A percentile compares a stretch with the other conserved stretches of the same genome.
Evolutionary conservation across 2,329 filamentous ascomycete species (phyloP).

Genomic region (Fusarium sp.): DNA sequence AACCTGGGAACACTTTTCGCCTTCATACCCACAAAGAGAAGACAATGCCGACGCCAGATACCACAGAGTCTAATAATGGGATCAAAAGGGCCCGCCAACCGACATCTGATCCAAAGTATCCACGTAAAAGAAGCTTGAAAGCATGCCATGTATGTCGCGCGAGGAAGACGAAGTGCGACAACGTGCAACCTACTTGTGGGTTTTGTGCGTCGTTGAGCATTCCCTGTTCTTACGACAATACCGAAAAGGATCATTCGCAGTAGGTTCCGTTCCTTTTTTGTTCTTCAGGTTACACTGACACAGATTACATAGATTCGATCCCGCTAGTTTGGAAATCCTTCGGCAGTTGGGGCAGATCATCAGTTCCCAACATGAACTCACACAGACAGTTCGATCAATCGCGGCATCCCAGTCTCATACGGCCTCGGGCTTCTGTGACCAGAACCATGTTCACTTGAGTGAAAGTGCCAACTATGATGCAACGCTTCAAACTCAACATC

Average conservation of each 20-base stretch:
- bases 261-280: conserved; percentile 7
- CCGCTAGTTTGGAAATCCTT: conserved; percentile 53
- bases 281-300: not conserved
- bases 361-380: conserved; percentile 39
- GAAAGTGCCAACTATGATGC: conserved; percentile 7
- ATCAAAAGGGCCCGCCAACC: conserved; percentile 33
- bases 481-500: conserved; percentile 6
- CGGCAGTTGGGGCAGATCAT: conserved; percentile 43
- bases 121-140: conserved; percentile 51
- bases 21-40: not conserved
- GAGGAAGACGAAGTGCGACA: conserved; percentile 56
- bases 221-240: conserved; percentile 50
- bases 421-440: not conserved
- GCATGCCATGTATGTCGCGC: conserved; percentile 54
- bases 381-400: conserved; percentile 31
- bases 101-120: conserved; percentile 40
- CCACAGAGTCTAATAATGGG: conserved; percentile 2
- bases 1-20: conserved; percentile 8
- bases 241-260: conserved; percentile 47
- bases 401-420: conserved; percentile 3
- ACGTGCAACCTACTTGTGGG: conserved; percentile 52
- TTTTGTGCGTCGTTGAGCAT: conserved; percentile 52
- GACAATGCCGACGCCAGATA: not conserved
- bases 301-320: conserved; percentile 48
- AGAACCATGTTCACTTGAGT: not conserved